A percentile compares a stretch with the other conserved stretches of the same genome.
Evolutionary conservation across 2,329 filamentous ascomycete species (phyloP).

Genomic region (Colletotrichum destructivum): DNA sequence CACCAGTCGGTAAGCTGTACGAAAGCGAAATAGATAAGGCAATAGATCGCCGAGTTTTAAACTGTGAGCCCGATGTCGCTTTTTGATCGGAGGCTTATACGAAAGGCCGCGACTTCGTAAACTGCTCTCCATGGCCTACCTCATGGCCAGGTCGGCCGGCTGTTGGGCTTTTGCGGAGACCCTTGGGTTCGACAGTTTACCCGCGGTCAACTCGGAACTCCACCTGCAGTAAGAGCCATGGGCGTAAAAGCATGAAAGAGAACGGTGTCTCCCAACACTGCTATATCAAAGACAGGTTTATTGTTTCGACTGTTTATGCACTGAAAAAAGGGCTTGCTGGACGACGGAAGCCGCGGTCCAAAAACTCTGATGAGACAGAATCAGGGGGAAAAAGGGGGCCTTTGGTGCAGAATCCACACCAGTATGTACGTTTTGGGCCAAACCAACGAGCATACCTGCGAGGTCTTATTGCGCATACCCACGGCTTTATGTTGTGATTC

Average conservation of each 20-base stretch:
- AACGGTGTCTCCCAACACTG: not conserved
- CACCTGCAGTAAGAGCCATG: not conserved
- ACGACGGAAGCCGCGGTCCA: not conserved
- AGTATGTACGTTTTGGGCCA: not conserved
- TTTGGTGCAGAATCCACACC: not conserved
- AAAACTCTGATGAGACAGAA: not conserved
- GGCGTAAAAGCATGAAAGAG: not conserved
- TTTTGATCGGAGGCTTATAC: not conserved
- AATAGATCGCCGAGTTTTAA: not conserved
- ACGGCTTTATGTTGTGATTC: not conserved
- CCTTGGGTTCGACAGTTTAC: not conserved
- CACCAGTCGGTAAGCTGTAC: too few species aligned
- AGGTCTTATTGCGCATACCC: not conserved
- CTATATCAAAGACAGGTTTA: not conserved
- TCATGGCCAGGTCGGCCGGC: not conserved
- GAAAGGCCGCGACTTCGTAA: not conserved
- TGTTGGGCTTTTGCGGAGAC: not conserved
- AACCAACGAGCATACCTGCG: not conserved
- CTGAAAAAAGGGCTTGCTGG: not conserved
- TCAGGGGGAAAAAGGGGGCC: not conserved
- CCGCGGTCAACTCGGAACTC: not conserved
- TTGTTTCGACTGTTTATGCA: too few species aligned
- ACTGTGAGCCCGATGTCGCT: not conserved
- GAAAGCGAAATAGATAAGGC: not conserved
- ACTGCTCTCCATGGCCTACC: not conserved